Evolutionary conservation across 2,329 filamentous ascomycete species (phyloP).

Genomic region (Pleurostoma richardsiae): DNA sequence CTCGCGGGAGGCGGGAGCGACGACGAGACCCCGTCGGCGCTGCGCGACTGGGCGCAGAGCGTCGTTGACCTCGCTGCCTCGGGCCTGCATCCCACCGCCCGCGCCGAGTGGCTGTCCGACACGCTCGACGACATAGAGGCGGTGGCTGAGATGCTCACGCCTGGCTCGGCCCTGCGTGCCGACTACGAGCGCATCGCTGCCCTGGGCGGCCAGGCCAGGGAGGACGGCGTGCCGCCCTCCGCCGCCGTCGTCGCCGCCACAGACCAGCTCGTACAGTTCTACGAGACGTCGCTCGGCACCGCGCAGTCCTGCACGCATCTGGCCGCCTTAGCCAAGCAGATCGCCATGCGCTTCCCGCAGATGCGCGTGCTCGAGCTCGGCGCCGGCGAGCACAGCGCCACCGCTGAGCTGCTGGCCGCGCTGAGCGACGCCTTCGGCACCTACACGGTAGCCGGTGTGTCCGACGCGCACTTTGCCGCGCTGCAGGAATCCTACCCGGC

Average conservation of each 20-base stretch:
- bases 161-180: background rate
- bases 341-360: background rate
- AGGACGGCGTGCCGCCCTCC: background rate
- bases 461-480: conserved; percentile 31
- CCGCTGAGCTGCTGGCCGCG: conserved; percentile 18
- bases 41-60: background rate
- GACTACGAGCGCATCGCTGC: background rate
- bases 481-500: conserved; percentile 21
- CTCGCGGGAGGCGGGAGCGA: background rate
- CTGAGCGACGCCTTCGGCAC: conserved; percentile 22
- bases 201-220: background rate
- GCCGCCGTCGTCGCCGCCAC: background rate
- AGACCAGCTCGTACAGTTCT: background rate
- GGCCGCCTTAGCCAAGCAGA: background rate
- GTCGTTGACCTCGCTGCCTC: background rate
- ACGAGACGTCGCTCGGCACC: background rate
- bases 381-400: conserved; percentile 1
- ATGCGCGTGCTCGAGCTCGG: conserved; percentile 1
- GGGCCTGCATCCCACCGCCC: background rate
- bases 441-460: conserved; percentile 42
- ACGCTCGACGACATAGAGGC: background rate
- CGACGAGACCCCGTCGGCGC: background rate
- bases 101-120: background rate
- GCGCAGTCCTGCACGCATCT: background rate
- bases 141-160: background rate